Percentiles rank a stretch among this genome's conserved stretches.
Conservation (phyloP, 1,284 basidiomycete genomes). For the Malassezia japonica region DNA sequence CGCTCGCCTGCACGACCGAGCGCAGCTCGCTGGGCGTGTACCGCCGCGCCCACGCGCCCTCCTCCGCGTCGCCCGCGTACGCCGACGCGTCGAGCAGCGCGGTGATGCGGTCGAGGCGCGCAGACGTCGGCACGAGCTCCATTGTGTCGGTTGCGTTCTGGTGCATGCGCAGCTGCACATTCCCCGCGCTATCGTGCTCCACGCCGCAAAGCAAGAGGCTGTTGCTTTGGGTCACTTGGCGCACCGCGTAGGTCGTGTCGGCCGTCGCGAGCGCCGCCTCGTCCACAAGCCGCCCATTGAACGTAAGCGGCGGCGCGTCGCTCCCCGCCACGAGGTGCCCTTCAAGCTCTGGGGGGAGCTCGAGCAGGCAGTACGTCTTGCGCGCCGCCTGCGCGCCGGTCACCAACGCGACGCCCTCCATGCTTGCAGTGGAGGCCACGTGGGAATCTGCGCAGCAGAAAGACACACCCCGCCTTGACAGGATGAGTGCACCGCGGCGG, state of each 20-base stretch:
- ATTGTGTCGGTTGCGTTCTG: slow-evolving; percentile 30
- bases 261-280: slow-evolving; percentile 39
- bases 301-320: slow-evolving; percentile 20
- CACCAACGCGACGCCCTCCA: slow-evolving; percentile 2
- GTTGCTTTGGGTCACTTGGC: slow-evolving; percentile 40
- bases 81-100: slow-evolving; percentile 25
- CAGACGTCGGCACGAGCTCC: slow-evolving; percentile 33
- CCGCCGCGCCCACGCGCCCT: slow-evolving; percentile 6
- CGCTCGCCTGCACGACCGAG: slow-evolving; percentile 39
- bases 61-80: slow-evolving; percentile 27
- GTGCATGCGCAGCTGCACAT: slow-evolving; percentile 19
- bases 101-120: slow-evolving; percentile 28
- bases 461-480: no score
- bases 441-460: no score
- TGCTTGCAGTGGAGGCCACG: not conserved
- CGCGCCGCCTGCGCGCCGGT: not conserved
- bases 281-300: slow-evolving; percentile 38
- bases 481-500: no score
- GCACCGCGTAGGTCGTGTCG: slow-evolving; percentile 30
- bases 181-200: not conserved
- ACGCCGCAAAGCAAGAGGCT: slow-evolving; percentile 34
- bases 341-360: slow-evolving; percentile 29
- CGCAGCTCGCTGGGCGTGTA: slow-evolving; percentile 37
- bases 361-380: slow-evolving; percentile 22
- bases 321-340: slow-evolving; percentile 18